Evolutionary conservation across 1,139 yeast genomes (phyloP), one percentile per base, ranked within the genome.

Genomic region (Waltiozyma sp.): DNA sequence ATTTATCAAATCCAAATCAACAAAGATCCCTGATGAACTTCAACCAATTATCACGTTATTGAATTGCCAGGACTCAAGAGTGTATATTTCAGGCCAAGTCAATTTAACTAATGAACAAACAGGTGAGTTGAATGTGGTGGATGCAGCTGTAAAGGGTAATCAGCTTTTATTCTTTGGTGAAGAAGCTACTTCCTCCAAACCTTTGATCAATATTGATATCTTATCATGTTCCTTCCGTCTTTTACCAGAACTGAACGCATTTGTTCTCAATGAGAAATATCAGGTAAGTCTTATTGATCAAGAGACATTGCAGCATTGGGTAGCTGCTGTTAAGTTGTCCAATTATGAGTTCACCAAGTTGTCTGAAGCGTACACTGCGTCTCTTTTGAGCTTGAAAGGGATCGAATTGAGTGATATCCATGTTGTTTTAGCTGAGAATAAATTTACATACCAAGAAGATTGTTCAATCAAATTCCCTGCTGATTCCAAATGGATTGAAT

Each of bases 291-390:
- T 31, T 4, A 79, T 56, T 81, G 81, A 60, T 66, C 69, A 43
- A 63, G 66, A 60, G 19, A 70, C 68, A 46, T 65, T 75, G 2
- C 49, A 51, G 38, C 45, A 40, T 28, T 84, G 94, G 93, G 71
- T 80, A 43, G 68, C 81, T 16, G 85, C 89, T 2, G 70, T 86
- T 46, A 65, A 91, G 42, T 66, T 86, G 47, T 69, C 91, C 6
- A 70, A 72, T 44, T 84, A 69, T 58, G 95, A 86, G 61, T 77
- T 77, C 58, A 71, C 73, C 36, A 62, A 79, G 21, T 66, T 86
- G 41, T 94, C 84, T 60, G 89, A 82, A 57, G 89, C 93, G 2
- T 86, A 86, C 60, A 85, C 95, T 1, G 95, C 93, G 2, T 91
- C 94, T 0, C 63, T 86, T 43, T 65, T 86, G 41, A 77, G 86